phyloP scores from a whole-genome alignment of 2,329 filamentous ascomycete genomes.

The Magnaporthiopsis rhizophila region DNA sequence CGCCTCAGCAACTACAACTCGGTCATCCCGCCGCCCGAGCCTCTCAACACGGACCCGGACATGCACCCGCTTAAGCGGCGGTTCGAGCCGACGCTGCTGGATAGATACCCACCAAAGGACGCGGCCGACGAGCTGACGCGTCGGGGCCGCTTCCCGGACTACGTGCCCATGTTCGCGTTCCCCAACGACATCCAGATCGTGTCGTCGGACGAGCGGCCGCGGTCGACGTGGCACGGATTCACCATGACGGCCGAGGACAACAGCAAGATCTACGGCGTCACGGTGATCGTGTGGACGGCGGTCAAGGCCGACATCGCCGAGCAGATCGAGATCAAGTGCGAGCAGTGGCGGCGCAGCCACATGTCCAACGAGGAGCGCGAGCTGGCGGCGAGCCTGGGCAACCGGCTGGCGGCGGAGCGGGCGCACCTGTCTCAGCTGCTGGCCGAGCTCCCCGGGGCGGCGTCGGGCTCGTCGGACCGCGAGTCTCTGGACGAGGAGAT shows the following conservation, averaged over 20 bases:
- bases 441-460: slow-evolving; percentile 69
- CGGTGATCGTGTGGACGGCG: slow-evolving; percentile 87
- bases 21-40: slow-evolving; percentile 88
- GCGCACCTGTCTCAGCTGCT: slow-evolving; percentile 85
- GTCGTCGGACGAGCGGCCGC: slow-evolving; percentile 84
- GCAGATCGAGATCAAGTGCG: slow-evolving; percentile 73
- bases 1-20: slow-evolving; percentile 97
- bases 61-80: slow-evolving; percentile 93
- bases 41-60: slow-evolving; percentile 77
- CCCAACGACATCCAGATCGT: slow-evolving; percentile 97
- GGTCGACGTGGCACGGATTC: slow-evolving; percentile 98
- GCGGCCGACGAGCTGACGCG: slow-evolving; percentile 72
- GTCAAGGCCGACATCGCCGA: slow-evolving; percentile 74
- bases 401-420: slow-evolving; percentile 77
- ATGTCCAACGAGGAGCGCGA: slow-evolving; percentile 91
- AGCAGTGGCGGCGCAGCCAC: slow-evolving; percentile 75
- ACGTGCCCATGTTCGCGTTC: slow-evolving; percentile 98
- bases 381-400: slow-evolving; percentile 82
- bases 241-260: slow-evolving; percentile 94
- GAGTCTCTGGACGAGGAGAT: slow-evolving; percentile 90
- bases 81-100: slow-evolving; percentile 93
- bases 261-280: slow-evolving; percentile 85
- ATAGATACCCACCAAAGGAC: slow-evolving; percentile 81
- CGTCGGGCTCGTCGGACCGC: slow-evolving; percentile 72
- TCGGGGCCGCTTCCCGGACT: slow-evolving; percentile 86